Percentiles rank a stretch among this genome's conserved stretches.
Conservation (phyloP, 129 eudicot species). For the Ambrosia trifida region DNA sequence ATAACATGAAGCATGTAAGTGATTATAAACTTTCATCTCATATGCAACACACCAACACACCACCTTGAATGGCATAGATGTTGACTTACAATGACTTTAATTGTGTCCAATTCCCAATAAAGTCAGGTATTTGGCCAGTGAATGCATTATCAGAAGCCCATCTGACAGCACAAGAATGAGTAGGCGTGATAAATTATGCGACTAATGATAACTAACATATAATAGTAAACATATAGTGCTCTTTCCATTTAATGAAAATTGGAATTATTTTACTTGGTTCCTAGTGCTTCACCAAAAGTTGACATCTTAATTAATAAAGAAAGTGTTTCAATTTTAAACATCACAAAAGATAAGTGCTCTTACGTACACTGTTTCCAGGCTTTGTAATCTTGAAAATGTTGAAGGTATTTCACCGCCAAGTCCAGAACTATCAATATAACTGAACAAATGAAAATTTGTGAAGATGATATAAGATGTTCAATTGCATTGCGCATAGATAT, state of each 20-base stretch:
- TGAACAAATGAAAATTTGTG: slow-evolving; percentile 35
- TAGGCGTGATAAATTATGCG: neutral
- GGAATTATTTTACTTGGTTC: neutral
- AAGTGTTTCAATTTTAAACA: slow-evolving; percentile 3
- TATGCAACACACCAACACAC: neutral
- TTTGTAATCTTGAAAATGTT: slow-evolving; percentile 57
- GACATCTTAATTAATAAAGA: neutral
- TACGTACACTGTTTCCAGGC: slow-evolving; percentile 64
- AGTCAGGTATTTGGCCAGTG: slow-evolving; percentile 71
- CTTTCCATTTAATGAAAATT: neutral
- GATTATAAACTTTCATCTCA: slow-evolving; percentile 1
- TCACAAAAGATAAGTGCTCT: slow-evolving; percentile 27
- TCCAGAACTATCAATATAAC: slow-evolving; percentile 79
- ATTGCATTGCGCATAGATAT: neutral
- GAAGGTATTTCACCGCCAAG: slow-evolving; percentile 72
- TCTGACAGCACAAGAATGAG: slow-evolving; percentile 39
- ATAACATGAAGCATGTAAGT: slow-evolving; percentile 24
- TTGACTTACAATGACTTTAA: slow-evolving; percentile 43
- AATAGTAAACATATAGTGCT: neutral
- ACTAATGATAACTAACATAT: slow-evolving; percentile 4
- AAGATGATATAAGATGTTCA: neutral
- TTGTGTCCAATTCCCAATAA: slow-evolving; percentile 71
- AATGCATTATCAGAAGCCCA: slow-evolving; percentile 64
- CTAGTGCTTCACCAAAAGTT: neutral
- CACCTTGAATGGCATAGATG: neutral